Evolutionary conservation across 2,329 filamentous ascomycete species (phyloP).

Genomic region (Stagonosporopsis tanaceti): DNA sequence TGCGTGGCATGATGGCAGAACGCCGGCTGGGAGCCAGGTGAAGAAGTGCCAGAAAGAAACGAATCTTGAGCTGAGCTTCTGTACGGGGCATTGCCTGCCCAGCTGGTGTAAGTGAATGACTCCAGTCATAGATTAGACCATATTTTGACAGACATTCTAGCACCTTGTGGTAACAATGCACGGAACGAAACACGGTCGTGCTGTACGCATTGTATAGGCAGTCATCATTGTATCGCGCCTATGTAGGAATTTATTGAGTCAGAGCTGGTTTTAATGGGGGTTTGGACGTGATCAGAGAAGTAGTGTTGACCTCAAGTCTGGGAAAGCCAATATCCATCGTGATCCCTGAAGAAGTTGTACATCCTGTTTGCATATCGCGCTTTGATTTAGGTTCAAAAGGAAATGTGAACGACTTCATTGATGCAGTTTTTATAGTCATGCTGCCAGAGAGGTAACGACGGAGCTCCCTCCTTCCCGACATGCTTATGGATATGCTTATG

Average conservation of each 20-base stretch:
- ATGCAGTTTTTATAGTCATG: too few species aligned
- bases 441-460: neutral
- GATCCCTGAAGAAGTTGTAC: too few species aligned
- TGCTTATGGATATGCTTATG: too few species aligned
- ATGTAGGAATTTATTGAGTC: neutral
- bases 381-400: too few species aligned
- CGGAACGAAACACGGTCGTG: slow-evolving; percentile 23
- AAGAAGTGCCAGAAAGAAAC: slow-evolving; percentile 32
- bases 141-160: neutral
- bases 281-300: too few species aligned
- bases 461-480: neutral
- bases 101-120: slow-evolving; percentile 37
- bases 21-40: slow-evolving; percentile 34
- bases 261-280: neutral
- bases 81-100: slow-evolving; percentile 40
- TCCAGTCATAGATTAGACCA: too few species aligned
- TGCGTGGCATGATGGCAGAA: slow-evolving; percentile 33
- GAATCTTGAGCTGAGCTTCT: slow-evolving; percentile 40
- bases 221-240: slow-evolving; percentile 31
- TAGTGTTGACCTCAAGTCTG: too few species aligned
- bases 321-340: too few species aligned
- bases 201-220: slow-evolving; percentile 37
- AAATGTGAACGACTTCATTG: too few species aligned
- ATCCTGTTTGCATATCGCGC: too few species aligned
- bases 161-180: slow-evolving; percentile 26